Evolutionary conservation across 2,329 filamentous ascomycete genomes (phyloP), one percentile per base, ranked within the genome.

Genomic region (Neonectria sp.): DNA sequence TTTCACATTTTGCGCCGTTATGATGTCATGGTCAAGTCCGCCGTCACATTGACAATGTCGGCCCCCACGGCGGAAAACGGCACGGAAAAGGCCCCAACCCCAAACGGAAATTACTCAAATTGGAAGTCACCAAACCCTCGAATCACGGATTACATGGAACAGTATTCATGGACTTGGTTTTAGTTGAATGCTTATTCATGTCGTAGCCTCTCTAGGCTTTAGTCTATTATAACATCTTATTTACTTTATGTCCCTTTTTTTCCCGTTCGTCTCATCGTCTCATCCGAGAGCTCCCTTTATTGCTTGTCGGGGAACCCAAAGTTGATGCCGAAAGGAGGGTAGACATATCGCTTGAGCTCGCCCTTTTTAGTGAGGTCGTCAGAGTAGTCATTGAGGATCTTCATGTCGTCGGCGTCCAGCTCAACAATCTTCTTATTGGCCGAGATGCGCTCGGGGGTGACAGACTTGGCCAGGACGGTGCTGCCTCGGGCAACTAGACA

Each of bases 391-490:
- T 85, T 81, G 15, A 91, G 81, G 55, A 93, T 86, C 74, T 90
- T 86, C 60, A 80, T 62, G 71, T 95, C 92, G n/a, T 86, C 85
- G 7, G 81, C 84, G 73, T 91, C 89, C 52, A 95, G 87, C 67
- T 89, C 84, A 73, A 93, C 86, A 61, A 93, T 84, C 71, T 91
- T 87, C 78, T 88, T 83, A 81, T 95, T 95, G 75, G 90, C 86
- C 77, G 91, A 88, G 80, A 94, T 94, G 73, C 92, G 87, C 55
- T 86, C 85, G 15, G 88, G n/a, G 7, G 87, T 93, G 45, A 93
- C 90, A 0, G 91, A 93, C 81, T 94, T 94, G 75, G 92, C 88
- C 31, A 95, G 85, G 21, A 94, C 92, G 7, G 91, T 93, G 77
- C 85, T 88, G 72, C 91, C 91, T 68, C 91, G 88, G 60, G 90